A percentile compares a stretch with the other conserved stretches of the same genome.
These are phyloP conservation scores for Trichoderma endophyticum DNA, from an alignment of 2,329 filamentous ascomycete genomes.

Conservation along the genomic window DNA sequence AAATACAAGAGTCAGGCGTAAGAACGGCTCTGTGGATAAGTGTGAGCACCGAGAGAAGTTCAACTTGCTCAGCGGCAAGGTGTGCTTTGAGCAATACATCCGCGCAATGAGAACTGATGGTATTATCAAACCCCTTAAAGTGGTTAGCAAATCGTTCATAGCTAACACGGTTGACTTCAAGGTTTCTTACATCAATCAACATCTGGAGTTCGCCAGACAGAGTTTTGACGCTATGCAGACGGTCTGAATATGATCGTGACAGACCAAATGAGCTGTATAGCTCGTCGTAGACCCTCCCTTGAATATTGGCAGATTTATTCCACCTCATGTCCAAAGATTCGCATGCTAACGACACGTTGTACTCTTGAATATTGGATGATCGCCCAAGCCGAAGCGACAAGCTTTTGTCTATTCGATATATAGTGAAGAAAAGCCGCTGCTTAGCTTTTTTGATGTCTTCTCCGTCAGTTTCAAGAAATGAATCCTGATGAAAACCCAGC, in stretches of 20 bases:
- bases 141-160: neutral
- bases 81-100: neutral
- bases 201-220: neutral
- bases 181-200: neutral
- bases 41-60: neutral
- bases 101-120: too few relatives aligned
- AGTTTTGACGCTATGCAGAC: neutral
- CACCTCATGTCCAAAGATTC: neutral
- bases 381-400: neutral
- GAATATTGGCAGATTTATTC: neutral
- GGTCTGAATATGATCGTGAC: neutral
- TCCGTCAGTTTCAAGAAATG: neutral
- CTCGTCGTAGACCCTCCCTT: neutral
- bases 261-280: neutral
- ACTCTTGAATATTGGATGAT: neutral
- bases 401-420: neutral
- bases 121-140: neutral
- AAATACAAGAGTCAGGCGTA: neutral
- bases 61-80: neutral
- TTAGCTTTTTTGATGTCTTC: neutral
- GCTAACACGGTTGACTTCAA: neutral
- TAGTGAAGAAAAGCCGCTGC: neutral
- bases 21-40: neutral
- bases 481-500: neutral
- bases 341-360: neutral